Conservation (phyloP, 2,329 filamentous ascomycete genomes). For the Elsinoe arachidis region DNA sequence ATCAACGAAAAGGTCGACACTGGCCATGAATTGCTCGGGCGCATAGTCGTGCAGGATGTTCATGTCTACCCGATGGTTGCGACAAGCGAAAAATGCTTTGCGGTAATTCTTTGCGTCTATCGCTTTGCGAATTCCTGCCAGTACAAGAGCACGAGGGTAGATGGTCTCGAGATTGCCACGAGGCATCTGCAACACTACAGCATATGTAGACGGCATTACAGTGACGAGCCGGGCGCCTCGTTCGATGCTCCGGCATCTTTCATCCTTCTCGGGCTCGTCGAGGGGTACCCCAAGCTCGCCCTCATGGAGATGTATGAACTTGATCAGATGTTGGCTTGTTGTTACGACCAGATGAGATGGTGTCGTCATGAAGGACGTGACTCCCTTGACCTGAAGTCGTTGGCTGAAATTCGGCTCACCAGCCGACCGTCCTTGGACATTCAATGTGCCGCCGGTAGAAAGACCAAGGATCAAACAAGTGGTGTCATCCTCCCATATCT, state of each 20-base stretch:
- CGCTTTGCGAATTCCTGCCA: conserved; percentile 75
- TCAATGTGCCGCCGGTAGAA: conserved; percentile 67
- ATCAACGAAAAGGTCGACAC: conserved; percentile 67
- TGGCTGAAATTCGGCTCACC: conserved; percentile 42
- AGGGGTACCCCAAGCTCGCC: conserved; percentile 69
- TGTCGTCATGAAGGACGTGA: conserved; percentile 82
- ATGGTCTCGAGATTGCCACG: conserved; percentile 93
- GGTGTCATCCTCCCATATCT: conserved; percentile 31
- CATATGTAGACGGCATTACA: conserved; percentile 80
- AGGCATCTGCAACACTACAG: conserved; percentile 86
- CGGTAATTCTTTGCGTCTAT: conserved; percentile 76
- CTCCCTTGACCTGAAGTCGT: conserved; percentile 68
- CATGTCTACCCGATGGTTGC: conserved; percentile 92
- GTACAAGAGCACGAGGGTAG: conserved; percentile 81
- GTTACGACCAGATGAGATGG: conserved; percentile 80
- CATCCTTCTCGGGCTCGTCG: conserved; percentile 85
- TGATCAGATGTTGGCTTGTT: conserved; percentile 83
- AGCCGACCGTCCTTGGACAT: conserved; percentile 39
- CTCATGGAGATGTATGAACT: conserved; percentile 74
- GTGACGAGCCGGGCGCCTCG: conserved; percentile 79
- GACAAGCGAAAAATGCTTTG: conserved; percentile 76
- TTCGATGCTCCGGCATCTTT: conserved; percentile 85
- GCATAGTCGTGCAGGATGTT: conserved; percentile 93
- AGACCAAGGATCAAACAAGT: conserved; percentile 50
- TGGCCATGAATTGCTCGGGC: conserved; percentile 74